phyloP scores from a whole-genome alignment of 129 eudicot genomes.

The Daucus carota region DNA sequence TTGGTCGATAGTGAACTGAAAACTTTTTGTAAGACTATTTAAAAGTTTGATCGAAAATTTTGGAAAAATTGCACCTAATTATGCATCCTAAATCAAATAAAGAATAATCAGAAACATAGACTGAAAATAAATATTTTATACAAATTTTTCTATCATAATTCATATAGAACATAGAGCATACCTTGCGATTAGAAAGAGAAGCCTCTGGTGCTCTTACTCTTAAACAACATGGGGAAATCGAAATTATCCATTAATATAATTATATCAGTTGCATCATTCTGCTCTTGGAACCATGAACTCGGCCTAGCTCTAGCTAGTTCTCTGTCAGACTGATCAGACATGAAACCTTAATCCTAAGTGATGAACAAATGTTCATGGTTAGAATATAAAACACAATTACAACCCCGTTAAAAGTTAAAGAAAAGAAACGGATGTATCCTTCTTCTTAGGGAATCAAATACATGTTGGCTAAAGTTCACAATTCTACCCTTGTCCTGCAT shows the following conservation, averaged over 20 bases:
- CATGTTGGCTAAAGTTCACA: neutral
- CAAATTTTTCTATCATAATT: neutral
- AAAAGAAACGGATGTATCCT: neutral
- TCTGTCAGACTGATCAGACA: slow-evolving; percentile 36
- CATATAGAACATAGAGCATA: slow-evolving; percentile 19
- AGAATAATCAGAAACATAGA: slow-evolving; percentile 29
- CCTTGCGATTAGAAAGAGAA: slow-evolving; percentile 72
- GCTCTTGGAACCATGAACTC: slow-evolving; percentile 61
- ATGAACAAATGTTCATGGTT: neutral
- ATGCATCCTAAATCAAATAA: slow-evolving; percentile 42
- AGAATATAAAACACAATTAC: neutral
- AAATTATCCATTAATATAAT: slow-evolving; percentile 65
- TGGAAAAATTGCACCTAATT: slow-evolving; percentile 81
- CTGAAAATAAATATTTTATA: slow-evolving; percentile 1
- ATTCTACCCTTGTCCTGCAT: too few relatives aligned
- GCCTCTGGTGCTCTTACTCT: slow-evolving; percentile 94
- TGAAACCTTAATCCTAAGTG: slow-evolving; percentile 36
- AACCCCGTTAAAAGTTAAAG: too few relatives aligned
- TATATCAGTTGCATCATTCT: slow-evolving; percentile 50
- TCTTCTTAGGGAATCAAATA: neutral
- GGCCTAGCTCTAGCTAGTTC: slow-evolving; percentile 91
- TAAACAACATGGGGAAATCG: slow-evolving; percentile 65
- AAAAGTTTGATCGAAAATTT: slow-evolving; percentile 59
- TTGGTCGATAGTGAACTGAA: too few relatives aligned
- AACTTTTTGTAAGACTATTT: too few relatives aligned